Percentiles rank a stretch among this genome's conserved stretches.
Evolutionary conservation across 176 grass and related monocot genomes (phyloP).

Genomic region (Lolium rigidum): DNA sequence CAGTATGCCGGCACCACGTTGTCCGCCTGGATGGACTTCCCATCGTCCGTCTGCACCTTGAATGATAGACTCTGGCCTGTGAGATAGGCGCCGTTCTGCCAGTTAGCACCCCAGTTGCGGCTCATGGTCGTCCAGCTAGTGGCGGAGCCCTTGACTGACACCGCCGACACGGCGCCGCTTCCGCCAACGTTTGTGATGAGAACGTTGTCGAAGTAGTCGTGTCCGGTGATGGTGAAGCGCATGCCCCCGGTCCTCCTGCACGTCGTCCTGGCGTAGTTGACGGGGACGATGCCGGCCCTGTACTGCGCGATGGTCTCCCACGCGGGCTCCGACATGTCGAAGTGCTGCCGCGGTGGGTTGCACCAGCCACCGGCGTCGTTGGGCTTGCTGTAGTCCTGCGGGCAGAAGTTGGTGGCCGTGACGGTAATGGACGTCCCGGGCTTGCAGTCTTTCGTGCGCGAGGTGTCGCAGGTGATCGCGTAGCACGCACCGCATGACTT

Average conservation of each 20-base stretch:
- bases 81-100: constrained; percentile 62
- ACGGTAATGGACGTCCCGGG: constrained; percentile 32
- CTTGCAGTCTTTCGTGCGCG: constrained; percentile 38
- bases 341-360: constrained; percentile 72
- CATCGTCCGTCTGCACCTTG: constrained; percentile 56
- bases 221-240: constrained; percentile 53
- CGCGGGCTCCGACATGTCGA: constrained; percentile 85
- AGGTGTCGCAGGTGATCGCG: constrained; percentile 45
- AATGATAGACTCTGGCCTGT: constrained; percentile 55
- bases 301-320: constrained; percentile 68
- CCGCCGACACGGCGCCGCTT: constrained; percentile 53
- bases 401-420: constrained; percentile 68
- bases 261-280: constrained; percentile 45
- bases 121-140: constrained; percentile 61
- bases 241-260: constrained; percentile 54
- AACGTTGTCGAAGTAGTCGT: constrained; percentile 62
- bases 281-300: constrained; percentile 70
- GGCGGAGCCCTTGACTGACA: constrained; percentile 45
- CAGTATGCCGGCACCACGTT: constrained; percentile 54
- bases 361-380: constrained; percentile 70
- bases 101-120: constrained; percentile 66
- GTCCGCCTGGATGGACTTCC: constrained; percentile 26
- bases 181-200: constrained; percentile 56
- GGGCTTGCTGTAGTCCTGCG: constrained; percentile 58
- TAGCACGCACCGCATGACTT: constrained; percentile 56